Percentiles rank a stretch among this genome's conserved stretches.
Conservation (phyloP, 2,329 filamentous ascomycete genomes). For the Keithomyces neogunnii region DNA sequence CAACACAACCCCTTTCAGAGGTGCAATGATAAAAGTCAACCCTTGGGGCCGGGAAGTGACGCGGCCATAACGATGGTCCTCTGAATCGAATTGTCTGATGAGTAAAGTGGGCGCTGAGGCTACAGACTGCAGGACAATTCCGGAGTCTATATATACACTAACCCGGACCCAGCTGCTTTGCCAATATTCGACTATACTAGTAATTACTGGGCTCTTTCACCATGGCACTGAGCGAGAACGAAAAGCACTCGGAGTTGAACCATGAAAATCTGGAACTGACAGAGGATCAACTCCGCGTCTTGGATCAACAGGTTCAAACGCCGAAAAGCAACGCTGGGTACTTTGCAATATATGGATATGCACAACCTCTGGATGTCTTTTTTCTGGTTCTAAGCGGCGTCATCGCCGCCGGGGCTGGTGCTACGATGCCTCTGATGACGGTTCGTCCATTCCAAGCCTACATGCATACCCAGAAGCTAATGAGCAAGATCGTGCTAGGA, state of each 20-base stretch:
- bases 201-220: no score
- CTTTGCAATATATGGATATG: background rate
- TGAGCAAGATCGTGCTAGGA: background rate
- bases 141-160: no score
- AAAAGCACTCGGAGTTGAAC: background rate
- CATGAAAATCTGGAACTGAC: background rate
- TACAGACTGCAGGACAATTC: no score
- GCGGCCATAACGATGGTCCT: no score
- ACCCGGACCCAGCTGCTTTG: no score
- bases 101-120: no score
- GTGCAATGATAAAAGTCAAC: no score
- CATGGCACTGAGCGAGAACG: no score
- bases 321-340: background rate
- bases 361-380: background rate
- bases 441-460: background rate
- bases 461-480: background rate
- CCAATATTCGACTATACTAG: no score
- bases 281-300: background rate
- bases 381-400: background rate
- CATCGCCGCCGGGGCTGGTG: background rate
- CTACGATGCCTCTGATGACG: constrained; percentile 1
- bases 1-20: no score
- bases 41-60: no score
- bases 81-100: no score
- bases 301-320: background rate